Percentiles rank a stretch among this genome's conserved stretches.
phyloP scores from a whole-genome alignment of 2,329 filamentous ascomycete genomes.

The Fusarium clavum region DNA sequence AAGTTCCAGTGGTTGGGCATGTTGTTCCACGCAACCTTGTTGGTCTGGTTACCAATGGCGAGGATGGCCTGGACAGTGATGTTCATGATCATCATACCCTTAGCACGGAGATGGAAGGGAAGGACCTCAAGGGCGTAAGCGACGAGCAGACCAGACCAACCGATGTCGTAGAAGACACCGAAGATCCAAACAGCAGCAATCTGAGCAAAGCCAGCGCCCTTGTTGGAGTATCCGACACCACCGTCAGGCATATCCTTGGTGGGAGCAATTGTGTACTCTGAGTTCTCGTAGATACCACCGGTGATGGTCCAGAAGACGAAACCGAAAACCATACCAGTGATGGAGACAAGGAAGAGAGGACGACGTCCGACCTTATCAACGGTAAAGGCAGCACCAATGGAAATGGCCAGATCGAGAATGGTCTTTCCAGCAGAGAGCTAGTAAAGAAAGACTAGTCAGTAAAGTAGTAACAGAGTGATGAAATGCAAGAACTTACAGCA shows the following conservation, averaged over 20 bases:
- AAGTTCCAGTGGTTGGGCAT: constrained; percentile 72
- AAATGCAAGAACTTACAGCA: constrained; percentile 52
- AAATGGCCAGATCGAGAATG: constrained; percentile 68
- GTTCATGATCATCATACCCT: constrained; percentile 74
- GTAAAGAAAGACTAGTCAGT: constrained; percentile 3
- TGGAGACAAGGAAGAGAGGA: constrained; percentile 64
- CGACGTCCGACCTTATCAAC: constrained; percentile 65
- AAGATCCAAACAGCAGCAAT: constrained; percentile 71
- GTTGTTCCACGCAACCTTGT: constrained; percentile 71
- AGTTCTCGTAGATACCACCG: constrained; percentile 65
- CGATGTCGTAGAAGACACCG: constrained; percentile 69
- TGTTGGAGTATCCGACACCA: constrained; percentile 52
- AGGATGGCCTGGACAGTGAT: constrained; percentile 71
- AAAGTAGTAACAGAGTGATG: neutral
- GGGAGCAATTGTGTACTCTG: constrained; percentile 34
- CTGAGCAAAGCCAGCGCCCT: constrained; percentile 63
- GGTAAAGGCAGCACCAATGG: constrained; percentile 63
- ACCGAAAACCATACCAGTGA: constrained; percentile 60
- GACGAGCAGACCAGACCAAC: constrained; percentile 68
- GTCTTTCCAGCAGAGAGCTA: constrained; percentile 66
- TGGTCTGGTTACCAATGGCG: constrained; percentile 72
- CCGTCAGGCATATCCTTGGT: constrained; percentile 39
- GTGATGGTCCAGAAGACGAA: constrained; percentile 64
- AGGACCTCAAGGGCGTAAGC: constrained; percentile 70
- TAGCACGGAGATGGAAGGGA: constrained; percentile 68